phyloP scores from a whole-genome alignment of 805 yeast genomes.

The Candida wancherniae region DNA sequence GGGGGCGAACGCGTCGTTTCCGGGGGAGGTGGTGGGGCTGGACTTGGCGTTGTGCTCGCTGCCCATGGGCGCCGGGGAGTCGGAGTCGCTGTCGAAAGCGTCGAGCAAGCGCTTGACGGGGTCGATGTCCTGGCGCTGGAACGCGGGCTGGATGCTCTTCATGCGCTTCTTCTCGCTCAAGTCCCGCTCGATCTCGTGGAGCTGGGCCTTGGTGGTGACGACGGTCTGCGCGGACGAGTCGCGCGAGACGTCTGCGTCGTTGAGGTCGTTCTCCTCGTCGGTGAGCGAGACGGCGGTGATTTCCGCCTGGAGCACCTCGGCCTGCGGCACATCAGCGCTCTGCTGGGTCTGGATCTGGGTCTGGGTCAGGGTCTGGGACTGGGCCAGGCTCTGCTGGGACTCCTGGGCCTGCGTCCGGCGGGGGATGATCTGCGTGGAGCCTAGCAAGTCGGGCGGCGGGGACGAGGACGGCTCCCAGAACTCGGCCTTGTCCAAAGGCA shows the following conservation, averaged over 20 bases:
- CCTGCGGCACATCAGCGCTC: too few species aligned
- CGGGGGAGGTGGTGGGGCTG: conserved; percentile 33
- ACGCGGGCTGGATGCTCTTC: conserved; percentile 28
- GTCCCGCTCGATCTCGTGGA: conserved; percentile 29
- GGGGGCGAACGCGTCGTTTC: conserved; percentile 6
- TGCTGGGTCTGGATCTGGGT: too few species aligned
- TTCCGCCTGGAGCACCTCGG: conserved; percentile 27
- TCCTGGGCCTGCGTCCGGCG: conserved; percentile 6
- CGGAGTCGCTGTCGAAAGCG: conserved; percentile 31
- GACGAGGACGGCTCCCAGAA: too few species aligned
- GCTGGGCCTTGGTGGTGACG: conserved; percentile 22
- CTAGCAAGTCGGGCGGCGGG: too few species aligned
- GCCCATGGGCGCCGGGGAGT: conserved; percentile 7
- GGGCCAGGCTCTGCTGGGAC: background rate
- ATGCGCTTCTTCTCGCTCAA: conserved; percentile 32
- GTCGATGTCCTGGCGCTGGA: conserved; percentile 22
- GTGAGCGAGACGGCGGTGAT: conserved; percentile 29
- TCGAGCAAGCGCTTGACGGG: conserved; percentile 29
- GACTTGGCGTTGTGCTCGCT: conserved; percentile 14
- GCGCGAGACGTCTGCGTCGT: conserved; percentile 18
- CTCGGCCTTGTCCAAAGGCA: conserved; percentile 23
- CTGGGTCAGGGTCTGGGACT: too few species aligned
- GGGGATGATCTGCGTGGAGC: conserved; percentile 6
- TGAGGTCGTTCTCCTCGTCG: conserved; percentile 37
- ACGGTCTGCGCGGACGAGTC: conserved; percentile 18